Conservation (phyloP, 2,329 filamentous ascomycete species). For the Hirsutella thompsonii region DNA sequence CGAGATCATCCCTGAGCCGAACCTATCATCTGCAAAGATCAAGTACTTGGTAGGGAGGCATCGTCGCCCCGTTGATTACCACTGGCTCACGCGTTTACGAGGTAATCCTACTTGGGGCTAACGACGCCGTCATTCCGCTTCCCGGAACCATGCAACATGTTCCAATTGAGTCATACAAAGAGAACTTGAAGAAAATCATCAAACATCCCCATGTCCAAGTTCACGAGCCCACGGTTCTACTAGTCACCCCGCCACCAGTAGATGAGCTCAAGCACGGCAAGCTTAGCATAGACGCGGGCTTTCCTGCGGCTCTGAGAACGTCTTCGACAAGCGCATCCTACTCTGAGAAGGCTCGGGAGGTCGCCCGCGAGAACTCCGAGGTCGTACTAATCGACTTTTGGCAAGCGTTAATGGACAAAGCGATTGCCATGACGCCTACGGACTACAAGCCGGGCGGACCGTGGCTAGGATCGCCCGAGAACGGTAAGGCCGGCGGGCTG, state of each 20-base stretch:
- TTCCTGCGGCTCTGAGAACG: constrained; percentile 27
- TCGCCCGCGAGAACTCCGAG: constrained; percentile 57
- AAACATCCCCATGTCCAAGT: constrained; percentile 55
- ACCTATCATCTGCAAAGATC: constrained; percentile 42
- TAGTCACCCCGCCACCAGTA: constrained; percentile 73
- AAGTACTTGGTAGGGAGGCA: constrained; percentile 47
- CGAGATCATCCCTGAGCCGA: constrained; percentile 56
- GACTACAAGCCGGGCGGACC: constrained; percentile 39
- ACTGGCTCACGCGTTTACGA: constrained; percentile 20
- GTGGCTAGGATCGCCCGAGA: constrained; percentile 35
- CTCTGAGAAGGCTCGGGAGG: constrained; percentile 44
- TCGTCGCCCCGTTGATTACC: neutral
- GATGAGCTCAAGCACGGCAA: constrained; percentile 56
- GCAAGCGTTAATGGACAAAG: constrained; percentile 63
- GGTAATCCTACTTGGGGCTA: constrained; percentile 78
- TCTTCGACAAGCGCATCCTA: constrained; percentile 39
- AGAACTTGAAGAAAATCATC: constrained; percentile 60
- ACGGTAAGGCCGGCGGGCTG: constrained; percentile 36
- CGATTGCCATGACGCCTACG: constrained; percentile 38
- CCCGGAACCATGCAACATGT: constrained; percentile 60
- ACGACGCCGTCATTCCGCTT: constrained; percentile 64
- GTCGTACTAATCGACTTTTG: constrained; percentile 69
- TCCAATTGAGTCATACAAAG: constrained; percentile 59
- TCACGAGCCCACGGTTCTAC: constrained; percentile 60
- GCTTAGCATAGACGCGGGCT: constrained; percentile 34